A percentile compares a stretch with the other conserved stretches of the same genome.
phyloP scores from a whole-genome alignment of 2,329 filamentous ascomycete genomes.

The Colletotrichum tropicale region DNA sequence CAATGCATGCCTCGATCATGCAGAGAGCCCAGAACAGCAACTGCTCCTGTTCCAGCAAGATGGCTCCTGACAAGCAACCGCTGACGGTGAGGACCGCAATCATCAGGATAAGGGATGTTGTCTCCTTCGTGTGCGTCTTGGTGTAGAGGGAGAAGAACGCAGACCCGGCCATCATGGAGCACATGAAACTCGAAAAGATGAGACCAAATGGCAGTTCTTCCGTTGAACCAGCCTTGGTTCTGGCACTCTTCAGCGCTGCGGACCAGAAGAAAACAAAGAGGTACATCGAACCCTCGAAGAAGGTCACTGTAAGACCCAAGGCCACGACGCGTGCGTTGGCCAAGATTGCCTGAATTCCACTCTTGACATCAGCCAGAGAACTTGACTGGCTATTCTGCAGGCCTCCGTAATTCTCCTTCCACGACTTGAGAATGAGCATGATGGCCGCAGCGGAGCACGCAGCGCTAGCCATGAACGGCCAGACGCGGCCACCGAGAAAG shows the following conservation, averaged over 20 bases:
- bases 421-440: slow-evolving; percentile 48
- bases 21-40: slow-evolving; percentile 61
- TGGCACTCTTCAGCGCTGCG: slow-evolving; percentile 52
- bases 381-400: background rate
- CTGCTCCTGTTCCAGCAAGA: slow-evolving; percentile 44
- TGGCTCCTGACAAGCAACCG: slow-evolving; percentile 43
- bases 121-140: slow-evolving; percentile 32
- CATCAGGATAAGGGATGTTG: slow-evolving; percentile 38
- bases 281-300: slow-evolving; percentile 67
- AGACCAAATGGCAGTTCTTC: slow-evolving; percentile 47
- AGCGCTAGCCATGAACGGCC: slow-evolving; percentile 56
- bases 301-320: slow-evolving; percentile 55
- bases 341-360: slow-evolving; percentile 27
- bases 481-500: slow-evolving; percentile 49
- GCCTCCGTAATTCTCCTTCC: slow-evolving; percentile 36
- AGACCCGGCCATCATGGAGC: slow-evolving; percentile 61
- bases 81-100: slow-evolving; percentile 34
- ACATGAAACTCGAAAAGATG: slow-evolving; percentile 63
- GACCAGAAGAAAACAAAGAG: slow-evolving; percentile 69
- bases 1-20: slow-evolving; percentile 61
- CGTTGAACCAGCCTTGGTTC: slow-evolving; percentile 28
- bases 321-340: slow-evolving; percentile 53
- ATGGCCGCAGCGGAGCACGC: slow-evolving; percentile 45
- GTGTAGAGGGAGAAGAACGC: slow-evolving; percentile 43
- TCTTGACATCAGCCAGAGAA: slow-evolving; percentile 22